phyloP scores from a whole-genome alignment of 306 rosid genomes.

The Pterocarpus santalinus region DNA sequence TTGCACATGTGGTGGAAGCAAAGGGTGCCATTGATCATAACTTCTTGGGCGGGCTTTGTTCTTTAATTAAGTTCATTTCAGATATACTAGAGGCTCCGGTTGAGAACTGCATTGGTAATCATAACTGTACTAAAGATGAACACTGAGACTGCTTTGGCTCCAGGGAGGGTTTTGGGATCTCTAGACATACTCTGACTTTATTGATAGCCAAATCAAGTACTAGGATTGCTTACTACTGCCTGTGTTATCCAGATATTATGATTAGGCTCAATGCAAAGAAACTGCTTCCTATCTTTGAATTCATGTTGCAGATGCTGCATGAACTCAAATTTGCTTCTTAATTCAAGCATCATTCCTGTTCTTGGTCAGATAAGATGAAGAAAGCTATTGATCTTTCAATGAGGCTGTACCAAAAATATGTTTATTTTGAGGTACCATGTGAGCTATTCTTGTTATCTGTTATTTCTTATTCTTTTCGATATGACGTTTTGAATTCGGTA shows the following conservation, averaged over 20 bases:
- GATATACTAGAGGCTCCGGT: conserved; percentile 51
- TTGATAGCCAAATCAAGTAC: background rate
- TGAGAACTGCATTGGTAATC: conserved; percentile 1
- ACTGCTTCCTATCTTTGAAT: background rate
- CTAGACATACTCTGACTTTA: background rate
- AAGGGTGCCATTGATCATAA: conserved; percentile 85
- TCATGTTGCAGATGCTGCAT: too few relatives aligned
- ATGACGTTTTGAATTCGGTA: too few relatives aligned
- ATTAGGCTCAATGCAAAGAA: conserved; percentile 1
- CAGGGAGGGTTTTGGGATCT: conserved; percentile 1
- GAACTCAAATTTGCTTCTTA: too few relatives aligned
- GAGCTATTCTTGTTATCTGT: background rate
- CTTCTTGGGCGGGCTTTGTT: conserved; percentile 93
- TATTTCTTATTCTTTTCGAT: too few relatives aligned
- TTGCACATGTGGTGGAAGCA: conserved; percentile 76
- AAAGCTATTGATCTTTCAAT: background rate
- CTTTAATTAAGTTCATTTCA: conserved; percentile 73
- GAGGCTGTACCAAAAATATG: background rate
- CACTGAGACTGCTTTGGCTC: background rate
- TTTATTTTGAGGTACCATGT: background rate
- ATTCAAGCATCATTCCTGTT: too few relatives aligned
- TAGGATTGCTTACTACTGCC: background rate
- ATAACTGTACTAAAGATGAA: conserved; percentile 14
- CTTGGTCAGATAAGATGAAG: too few relatives aligned
- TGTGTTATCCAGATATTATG: background rate